Evolutionary conservation across 2,329 filamentous ascomycete species (phyloP).

Genomic region (Coniochaeta prunicola): DNA sequence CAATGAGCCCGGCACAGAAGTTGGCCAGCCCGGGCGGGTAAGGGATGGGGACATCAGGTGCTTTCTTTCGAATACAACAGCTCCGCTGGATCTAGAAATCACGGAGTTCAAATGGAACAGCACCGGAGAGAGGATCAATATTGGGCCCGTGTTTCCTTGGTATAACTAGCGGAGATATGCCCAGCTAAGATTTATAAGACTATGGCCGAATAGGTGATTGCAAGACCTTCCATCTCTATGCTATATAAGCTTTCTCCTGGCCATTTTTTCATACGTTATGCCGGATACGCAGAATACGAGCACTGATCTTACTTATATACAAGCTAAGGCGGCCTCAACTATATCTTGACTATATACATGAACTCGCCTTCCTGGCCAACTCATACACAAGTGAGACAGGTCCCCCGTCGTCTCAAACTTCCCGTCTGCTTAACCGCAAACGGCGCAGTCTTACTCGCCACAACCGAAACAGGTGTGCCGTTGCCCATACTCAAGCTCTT

Average conservation of each 20-base stretch:
- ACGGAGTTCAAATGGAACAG: not conserved
- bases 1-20: not conserved
- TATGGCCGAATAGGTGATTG: too few relatives aligned
- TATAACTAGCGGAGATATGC: not conserved
- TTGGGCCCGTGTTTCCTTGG: not conserved
- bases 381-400: not conserved
- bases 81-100: not conserved
- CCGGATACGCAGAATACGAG: too few relatives aligned
- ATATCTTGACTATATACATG: not conserved
- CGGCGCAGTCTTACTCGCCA: conserved; percentile 11
- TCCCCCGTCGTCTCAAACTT: not conserved
- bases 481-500: conserved; percentile 8
- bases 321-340: not conserved
- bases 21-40: not conserved
- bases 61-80: not conserved
- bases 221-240: too few relatives aligned
- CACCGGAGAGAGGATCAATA: not conserved
- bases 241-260: too few relatives aligned
- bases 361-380: not conserved
- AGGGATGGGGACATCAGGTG: not conserved
- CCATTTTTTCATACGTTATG: too few relatives aligned
- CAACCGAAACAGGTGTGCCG: conserved; percentile 18
- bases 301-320: too few relatives aligned
- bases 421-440: conserved; percentile 2
- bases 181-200: too few relatives aligned